Evolutionary conservation across 345 rosid species (phyloP).

Genomic region (Populus davidiana): DNA sequence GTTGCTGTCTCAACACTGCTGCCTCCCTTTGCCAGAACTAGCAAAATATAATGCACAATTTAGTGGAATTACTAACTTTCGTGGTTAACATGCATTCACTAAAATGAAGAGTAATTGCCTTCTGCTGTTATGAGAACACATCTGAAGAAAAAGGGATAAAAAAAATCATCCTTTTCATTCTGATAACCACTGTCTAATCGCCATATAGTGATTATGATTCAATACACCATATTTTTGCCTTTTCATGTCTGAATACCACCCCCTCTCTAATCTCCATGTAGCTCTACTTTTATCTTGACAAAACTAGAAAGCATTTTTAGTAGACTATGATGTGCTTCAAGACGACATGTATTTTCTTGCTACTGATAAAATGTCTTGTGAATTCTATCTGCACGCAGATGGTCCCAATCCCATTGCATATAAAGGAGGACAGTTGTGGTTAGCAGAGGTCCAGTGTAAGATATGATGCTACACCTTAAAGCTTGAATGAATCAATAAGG

Average conservation of each 20-base stretch:
- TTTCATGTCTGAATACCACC: not conserved
- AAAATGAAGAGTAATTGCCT: not conserved
- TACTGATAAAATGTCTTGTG: not conserved
- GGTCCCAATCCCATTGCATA: too few species aligned
- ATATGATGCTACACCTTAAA: not conserved
- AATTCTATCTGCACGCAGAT: not conserved
- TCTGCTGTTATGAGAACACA: not conserved
- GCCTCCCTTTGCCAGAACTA: conserved; percentile 89
- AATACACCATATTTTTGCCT: not conserved
- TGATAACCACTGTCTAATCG: not conserved
- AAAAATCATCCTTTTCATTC: not conserved
- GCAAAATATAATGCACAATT: conserved; percentile 21
- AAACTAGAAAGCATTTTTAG: not conserved
- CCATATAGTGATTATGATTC: not conserved
- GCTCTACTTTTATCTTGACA: not conserved
- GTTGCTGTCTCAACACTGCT: conserved; percentile 61
- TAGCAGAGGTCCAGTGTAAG: not conserved
- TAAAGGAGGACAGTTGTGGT: not conserved
- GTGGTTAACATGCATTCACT: not conserved
- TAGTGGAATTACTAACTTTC: not conserved
- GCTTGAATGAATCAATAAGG: not conserved
- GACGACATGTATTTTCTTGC: not conserved
- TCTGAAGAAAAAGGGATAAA: not conserved
- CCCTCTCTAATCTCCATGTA: not conserved
- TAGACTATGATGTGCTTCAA: not conserved